Percentiles rank a stretch among this genome's conserved stretches.
phyloP scores from a whole-genome alignment of 2,329 filamentous ascomycete species.

The Sclerotinia spermophila region DNA sequence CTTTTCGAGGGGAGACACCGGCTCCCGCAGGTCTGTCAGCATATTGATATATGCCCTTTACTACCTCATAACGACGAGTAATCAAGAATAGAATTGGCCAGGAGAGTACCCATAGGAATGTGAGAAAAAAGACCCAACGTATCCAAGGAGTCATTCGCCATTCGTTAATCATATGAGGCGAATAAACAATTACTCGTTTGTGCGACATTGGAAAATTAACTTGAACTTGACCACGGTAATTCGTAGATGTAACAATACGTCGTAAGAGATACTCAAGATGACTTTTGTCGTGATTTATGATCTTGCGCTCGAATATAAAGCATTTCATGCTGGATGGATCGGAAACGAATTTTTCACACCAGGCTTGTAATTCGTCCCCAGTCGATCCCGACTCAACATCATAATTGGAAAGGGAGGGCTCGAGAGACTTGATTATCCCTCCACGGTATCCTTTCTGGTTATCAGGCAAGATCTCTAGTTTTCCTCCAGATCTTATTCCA shows the following conservation, averaged over 20 bases:
- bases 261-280: conserved; percentile 50
- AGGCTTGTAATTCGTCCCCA: conserved; percentile 37
- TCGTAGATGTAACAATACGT: conserved; percentile 56
- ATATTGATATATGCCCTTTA: conserved; percentile 49
- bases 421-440: conserved; percentile 52
- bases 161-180: conserved; percentile 56
- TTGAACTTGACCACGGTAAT: conserved; percentile 60
- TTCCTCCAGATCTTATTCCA: conserved; percentile 42
- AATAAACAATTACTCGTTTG: conserved; percentile 59
- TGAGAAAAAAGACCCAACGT: conserved; percentile 60
- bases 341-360: conserved; percentile 66
- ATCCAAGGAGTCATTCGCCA: conserved; percentile 65
- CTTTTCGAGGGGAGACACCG: conserved; percentile 20
- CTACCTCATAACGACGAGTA: conserved; percentile 65
- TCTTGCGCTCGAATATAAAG: conserved; percentile 49
- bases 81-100: conserved; percentile 68
- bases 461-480: conserved; percentile 52
- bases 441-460: conserved; percentile 62
- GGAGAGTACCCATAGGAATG: conserved; percentile 63
- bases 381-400: conserved; percentile 20
- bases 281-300: conserved; percentile 59
- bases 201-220: conserved; percentile 59
- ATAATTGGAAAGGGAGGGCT: conserved; percentile 42
- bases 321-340: conserved; percentile 55
- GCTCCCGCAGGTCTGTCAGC: conserved; percentile 19